Evolutionary conservation across 768 basidiomycete species (phyloP), one percentile per base, ranked within the genome.

Genomic region (Panaeolus papilionaceus): DNA sequence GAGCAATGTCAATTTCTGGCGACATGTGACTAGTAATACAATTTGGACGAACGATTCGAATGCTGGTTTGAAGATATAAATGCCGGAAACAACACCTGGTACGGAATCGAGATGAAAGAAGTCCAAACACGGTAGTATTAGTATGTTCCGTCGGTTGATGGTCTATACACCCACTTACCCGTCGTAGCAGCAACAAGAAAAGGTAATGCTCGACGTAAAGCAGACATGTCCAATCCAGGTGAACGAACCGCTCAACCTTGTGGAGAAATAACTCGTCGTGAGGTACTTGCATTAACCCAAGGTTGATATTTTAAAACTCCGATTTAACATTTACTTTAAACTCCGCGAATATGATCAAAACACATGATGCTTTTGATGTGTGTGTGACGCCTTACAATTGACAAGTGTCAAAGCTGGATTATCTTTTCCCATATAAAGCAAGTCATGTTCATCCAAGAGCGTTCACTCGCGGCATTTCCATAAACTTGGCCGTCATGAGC

Each of bases 21-120:
- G 33, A 58, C 54, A 58, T 58, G 54, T 58, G 54, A 58, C 54
- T 58, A 58, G 54, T 33, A 58, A 49, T 58, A 28, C 11, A 58
- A 58, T 28, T 58, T 58, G 54, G 14, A 58, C 54, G 33, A 37
- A 58, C 54, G 54, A 33, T 58, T 28, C 14, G 20, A 84, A 71
- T 67, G 83, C 70, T 4, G 89, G 89, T 71, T 85, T 83, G 78
- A 91, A 91, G 64, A 91, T 87, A 74, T 91, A 91, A 23, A 89
- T 74, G 9, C 90, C 90, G 12, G 90, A 90, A 33, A 82, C 70
- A 63, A 89, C 75, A 38, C 90, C 90, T 91, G 69, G 14, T 62
- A 67, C 20, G 54, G 63, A 23, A 47, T 45, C 61, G 65, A 47
- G 23, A 51, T 47, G 33, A 47, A 58, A 26, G 39, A 65, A 63